Base-by-base conservation (phyloP, 441 rosid genomes). In the Manihot esculenta region DNA sequence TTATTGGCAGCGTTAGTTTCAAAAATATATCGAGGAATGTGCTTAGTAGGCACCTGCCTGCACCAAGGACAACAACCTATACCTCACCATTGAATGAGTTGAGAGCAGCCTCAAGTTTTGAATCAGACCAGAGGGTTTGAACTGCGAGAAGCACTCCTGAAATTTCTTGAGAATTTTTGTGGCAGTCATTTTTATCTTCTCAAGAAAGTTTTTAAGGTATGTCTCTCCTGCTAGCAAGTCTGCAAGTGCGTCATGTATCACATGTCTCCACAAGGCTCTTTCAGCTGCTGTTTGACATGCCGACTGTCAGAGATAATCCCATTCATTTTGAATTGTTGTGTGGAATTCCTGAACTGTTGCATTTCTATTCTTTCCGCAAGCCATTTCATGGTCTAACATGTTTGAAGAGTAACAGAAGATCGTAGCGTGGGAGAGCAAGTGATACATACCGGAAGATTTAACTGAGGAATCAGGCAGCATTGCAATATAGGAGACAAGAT, bases 221-320 rank as follows among this genome's bases (percentile, higher is more conserved):
- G 86, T 80, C 80, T 94, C 94, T 33, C 96, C 97, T 3, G 96
- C 97, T 50, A 94, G 88, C 78, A 89, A 74, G 30, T 81, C 89
- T 71, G 97, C 97, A 0, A 91, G 79, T 1, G 96, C 94, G 74
- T 94, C 93, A 33, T 86, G 78, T 66, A 85, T 80, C 51, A 86
- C 81, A 62, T 89, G 96, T 69, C 85, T 91, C 98, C 98, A 94
- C 71, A 94, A 58, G 75, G 93, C 96, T 83, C 97, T 89, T 62
- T 92, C 96, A 14, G 97, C 94, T 26, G 98, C 96, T 2, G 86
- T 93, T 77, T 91, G 96, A 79, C 97, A 88, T 10, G 96, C 92
- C 11, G 97, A 87, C 58, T 71, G 79, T n/a, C n/a, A n/a, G n/a
- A n/a, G n/a, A n/a, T 71, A 79, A 74, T 86, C 93, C 94, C 97